A percentile compares a stretch with the other conserved stretches of the same genome.
Conservation (phyloP, 164 flowering plant species). For the Tetracentron sinense region DNA sequence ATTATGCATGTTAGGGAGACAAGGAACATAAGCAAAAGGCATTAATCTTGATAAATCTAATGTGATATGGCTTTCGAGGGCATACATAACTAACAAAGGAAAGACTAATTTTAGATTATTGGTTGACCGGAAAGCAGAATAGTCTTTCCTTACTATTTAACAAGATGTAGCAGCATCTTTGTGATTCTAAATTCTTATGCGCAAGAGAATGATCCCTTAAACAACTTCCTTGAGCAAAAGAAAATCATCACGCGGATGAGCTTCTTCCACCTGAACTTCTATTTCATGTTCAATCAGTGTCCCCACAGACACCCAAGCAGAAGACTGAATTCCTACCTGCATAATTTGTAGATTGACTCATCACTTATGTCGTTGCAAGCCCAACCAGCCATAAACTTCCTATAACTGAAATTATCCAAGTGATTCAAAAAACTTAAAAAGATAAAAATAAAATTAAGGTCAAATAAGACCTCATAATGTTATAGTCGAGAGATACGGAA, state of each 20-base stretch:
- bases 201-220: slow-evolving; percentile 5
- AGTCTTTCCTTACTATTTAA: not conserved
- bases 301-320: slow-evolving; percentile 76
- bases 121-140: not conserved
- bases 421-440: no score
- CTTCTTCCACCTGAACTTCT: slow-evolving; percentile 69
- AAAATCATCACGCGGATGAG: slow-evolving; percentile 85
- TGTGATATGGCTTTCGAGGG: no score
- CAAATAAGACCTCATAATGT: no score
- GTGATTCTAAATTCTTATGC: no score
- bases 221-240: slow-evolving; percentile 57
- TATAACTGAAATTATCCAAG: not conserved
- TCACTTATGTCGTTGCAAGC: no score
- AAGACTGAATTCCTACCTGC: slow-evolving; percentile 90
- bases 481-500: no score
- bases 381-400: no score
- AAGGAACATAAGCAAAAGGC: no score
- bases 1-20: no score
- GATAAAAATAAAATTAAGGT: no score
- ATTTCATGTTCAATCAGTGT: slow-evolving; percentile 80
- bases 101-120: not conserved
- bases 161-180: not conserved
- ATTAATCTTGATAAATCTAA: no score
- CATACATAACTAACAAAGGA: no score
- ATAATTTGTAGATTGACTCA: not conserved